phyloP scores from a whole-genome alignment of 2,329 filamentous ascomycete genomes.

The Aureobasidium sp. region DNA sequence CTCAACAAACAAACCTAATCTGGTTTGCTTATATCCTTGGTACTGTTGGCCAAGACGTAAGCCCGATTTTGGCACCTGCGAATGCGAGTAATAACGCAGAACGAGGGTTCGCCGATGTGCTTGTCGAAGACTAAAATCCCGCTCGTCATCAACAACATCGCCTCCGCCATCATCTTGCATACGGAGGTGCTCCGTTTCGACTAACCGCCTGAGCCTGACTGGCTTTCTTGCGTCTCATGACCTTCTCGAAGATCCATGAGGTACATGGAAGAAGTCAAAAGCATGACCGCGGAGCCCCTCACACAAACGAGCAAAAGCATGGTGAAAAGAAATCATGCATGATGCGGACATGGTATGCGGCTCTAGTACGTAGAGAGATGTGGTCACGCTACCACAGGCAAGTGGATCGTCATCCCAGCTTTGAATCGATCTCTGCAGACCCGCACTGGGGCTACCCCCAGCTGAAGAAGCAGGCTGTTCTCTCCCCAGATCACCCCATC shows the following conservation, averaged over 20 bases:
- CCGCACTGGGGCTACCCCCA: not conserved
- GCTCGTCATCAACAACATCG: not conserved
- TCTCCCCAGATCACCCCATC: not conserved
- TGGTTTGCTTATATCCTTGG: not conserved
- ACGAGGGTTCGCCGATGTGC: not conserved
- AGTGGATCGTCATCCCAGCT: not conserved
- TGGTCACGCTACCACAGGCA: constrained; percentile 11
- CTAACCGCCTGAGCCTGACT: not conserved
- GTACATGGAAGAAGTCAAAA: constrained; percentile 5
- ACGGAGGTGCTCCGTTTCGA: not conserved
- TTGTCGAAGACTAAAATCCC: not conserved
- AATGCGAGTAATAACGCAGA: not conserved
- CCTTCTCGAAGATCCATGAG: not conserved
- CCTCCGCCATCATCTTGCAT: not conserved
- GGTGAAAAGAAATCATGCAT: not conserved
- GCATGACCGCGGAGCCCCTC: not conserved
- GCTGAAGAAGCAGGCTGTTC: not conserved
- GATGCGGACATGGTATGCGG: not conserved
- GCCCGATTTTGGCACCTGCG: not conserved
- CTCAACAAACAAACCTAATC: not conserved
- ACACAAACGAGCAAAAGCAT: not conserved
- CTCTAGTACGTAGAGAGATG: not conserved
- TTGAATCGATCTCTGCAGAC: not conserved
- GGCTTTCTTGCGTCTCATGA: not conserved
- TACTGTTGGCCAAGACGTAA: not conserved